These are phyloP conservation scores for Pleurotus tuber-regium DNA, from an alignment of 768 basidiomycete species.

Conservation along the genomic window DNA sequence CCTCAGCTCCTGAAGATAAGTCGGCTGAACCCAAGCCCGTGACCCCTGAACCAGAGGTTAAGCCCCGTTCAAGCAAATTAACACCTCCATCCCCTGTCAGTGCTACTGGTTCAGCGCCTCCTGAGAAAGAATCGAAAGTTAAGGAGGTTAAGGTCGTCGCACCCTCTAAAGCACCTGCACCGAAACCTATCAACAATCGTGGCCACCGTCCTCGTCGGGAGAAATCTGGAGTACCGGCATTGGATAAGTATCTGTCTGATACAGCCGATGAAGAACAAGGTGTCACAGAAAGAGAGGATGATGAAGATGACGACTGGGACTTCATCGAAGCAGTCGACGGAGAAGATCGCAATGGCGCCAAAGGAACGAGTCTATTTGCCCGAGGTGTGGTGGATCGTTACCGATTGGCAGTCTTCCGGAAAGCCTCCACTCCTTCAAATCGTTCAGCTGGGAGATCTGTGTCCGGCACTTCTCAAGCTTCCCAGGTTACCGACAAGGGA, in stretches of 20 bases:
- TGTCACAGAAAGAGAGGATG: conserved; percentile 46
- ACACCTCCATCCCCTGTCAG: neutral
- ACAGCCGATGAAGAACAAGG: conserved; percentile 47
- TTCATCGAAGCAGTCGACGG: conserved; percentile 77
- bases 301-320: conserved; percentile 91
- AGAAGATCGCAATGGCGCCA: conserved; percentile 81
- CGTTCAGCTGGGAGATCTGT: conserved; percentile 43
- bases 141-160: conserved; percentile 23
- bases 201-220: conserved; percentile 54
- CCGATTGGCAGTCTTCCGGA: conserved; percentile 80
- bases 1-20: neutral
- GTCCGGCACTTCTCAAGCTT: conserved; percentile 59
- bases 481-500: conserved; percentile 39
- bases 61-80: neutral
- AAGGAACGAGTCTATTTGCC: conserved; percentile 80
- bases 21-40: neutral
- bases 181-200: conserved; percentile 22
- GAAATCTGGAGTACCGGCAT: conserved; percentile 78
- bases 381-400: conserved; percentile 92
- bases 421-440: conserved; percentile 64
- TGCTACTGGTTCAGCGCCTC: conserved; percentile 12
- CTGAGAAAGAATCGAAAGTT: conserved; percentile 28
- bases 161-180: conserved; percentile 19
- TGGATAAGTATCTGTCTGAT: conserved; percentile 71
- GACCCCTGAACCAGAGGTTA: neutral